Conservation (phyloP, 345 rosid genomes). For the Gossypium turneri region DNA sequence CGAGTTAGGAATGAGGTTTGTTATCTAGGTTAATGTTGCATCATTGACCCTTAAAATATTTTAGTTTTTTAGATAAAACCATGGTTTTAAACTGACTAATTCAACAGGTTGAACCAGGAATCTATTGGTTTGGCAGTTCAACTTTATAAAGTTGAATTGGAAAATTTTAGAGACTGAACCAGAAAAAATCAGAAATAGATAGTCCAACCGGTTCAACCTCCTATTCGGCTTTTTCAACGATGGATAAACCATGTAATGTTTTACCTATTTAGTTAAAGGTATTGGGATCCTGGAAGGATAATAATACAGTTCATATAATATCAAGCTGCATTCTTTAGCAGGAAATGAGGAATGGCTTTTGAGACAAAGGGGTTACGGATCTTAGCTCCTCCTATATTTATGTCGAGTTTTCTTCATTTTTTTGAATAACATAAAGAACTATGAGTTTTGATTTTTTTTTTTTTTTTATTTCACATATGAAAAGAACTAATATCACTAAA, state of each 20-base stretch:
- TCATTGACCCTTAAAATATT: background rate
- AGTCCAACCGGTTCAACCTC: background rate
- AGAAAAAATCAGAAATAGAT: background rate
- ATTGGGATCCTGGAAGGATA: background rate
- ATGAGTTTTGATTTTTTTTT: too few relatives aligned
- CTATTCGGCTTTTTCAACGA: background rate
- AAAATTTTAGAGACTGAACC: background rate
- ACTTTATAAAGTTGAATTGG: background rate
- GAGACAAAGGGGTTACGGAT: background rate
- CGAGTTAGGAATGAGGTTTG: background rate
- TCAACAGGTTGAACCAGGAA: too few relatives aligned
- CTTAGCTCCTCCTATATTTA: background rate
- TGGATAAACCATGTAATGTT: background rate
- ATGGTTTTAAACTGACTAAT: too few relatives aligned
- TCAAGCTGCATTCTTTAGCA: background rate
- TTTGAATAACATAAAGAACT: background rate
- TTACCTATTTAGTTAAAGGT: background rate
- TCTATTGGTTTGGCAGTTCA: background rate
- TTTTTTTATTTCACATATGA: too few relatives aligned
- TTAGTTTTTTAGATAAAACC: background rate
- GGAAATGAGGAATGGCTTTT: slow-evolving; percentile 8
- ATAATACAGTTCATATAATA: background rate
- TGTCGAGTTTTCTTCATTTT: background rate
- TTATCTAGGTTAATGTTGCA: background rate
- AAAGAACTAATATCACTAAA: too few relatives aligned